phyloP scores from a whole-genome alignment of 1,284 basidiomycete species.

The Crucibulum parvulum region DNA sequence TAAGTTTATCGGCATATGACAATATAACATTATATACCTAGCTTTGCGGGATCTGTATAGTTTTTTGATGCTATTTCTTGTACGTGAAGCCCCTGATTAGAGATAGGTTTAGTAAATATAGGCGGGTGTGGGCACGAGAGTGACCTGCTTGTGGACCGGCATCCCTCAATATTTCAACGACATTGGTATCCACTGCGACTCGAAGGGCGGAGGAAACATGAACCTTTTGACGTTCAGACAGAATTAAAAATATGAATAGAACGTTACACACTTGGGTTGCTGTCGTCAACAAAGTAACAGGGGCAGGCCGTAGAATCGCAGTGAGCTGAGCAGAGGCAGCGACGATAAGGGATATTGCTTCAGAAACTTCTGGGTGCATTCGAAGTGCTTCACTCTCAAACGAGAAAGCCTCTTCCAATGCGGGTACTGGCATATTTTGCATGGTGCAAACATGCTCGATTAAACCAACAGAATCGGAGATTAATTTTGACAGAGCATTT shows the following conservation, averaged over 20 bases:
- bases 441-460: too few species aligned
- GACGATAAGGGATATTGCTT: conserved; percentile 20
- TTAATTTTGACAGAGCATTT: too few species aligned
- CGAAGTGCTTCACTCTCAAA: conserved; percentile 16
- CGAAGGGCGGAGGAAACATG: conserved; percentile 25
- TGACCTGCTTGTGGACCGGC: too few species aligned
- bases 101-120: too few species aligned
- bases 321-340: conserved; percentile 37
- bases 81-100: conserved; percentile 35
- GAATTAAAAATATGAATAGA: conserved; percentile 11
- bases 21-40: conserved; percentile 29
- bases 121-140: too few species aligned
- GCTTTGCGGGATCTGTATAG: conserved; percentile 29
- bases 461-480: too few species aligned
- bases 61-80: conserved; percentile 37
- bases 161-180: conserved; percentile 43
- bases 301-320: too few species aligned
- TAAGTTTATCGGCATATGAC: too few species aligned
- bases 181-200: conserved; percentile 30
- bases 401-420: too few species aligned
- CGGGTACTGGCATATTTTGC: too few species aligned
- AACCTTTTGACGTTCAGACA: conserved; percentile 18
- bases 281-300: too few species aligned
- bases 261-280: too few species aligned
- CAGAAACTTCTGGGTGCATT: conserved; percentile 5